Conservation (phyloP, 495 filamentous ascomycete species). For the Aspergillus campestris region DNA sequence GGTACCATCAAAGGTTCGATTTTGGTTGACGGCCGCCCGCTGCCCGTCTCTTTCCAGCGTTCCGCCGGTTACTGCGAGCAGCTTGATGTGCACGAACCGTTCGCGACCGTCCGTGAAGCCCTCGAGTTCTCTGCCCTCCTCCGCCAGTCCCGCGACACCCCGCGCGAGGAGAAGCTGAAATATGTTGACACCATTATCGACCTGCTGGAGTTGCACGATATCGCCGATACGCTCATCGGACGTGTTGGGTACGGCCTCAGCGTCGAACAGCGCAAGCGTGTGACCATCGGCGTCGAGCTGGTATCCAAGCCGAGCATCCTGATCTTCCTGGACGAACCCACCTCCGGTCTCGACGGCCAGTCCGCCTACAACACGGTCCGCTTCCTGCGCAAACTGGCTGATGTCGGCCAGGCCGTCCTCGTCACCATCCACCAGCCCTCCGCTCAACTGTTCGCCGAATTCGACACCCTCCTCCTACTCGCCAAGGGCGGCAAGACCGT, state of each 20-base stretch:
- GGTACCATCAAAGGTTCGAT: conserved; percentile 82
- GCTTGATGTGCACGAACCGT: conserved; percentile 51
- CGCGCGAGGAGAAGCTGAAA: conserved; percentile 47
- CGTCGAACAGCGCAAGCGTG: conserved; percentile 54
- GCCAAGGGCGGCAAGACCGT: conserved; percentile 61
- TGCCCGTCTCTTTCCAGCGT: conserved; percentile 77
- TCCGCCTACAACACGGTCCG: conserved; percentile 57
- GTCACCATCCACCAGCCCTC: conserved; percentile 77
- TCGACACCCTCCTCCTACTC: conserved; percentile 63
- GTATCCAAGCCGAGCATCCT: conserved; percentile 58
- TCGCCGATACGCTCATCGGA: conserved; percentile 48
- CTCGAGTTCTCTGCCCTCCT: conserved; percentile 51
- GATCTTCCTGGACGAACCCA: conserved; percentile 74
- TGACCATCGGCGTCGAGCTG: conserved; percentile 63
- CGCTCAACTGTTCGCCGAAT: conserved; percentile 62
- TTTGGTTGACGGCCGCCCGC: conserved; percentile 69
- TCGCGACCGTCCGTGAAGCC: conserved; percentile 55
- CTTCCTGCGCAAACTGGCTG: conserved; percentile 57
- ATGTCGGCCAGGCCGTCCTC: conserved; percentile 59
- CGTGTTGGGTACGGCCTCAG: conserved; percentile 43
- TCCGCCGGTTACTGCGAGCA: conserved; percentile 52
- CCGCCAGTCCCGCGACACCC: conserved; percentile 42
- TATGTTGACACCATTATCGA: conserved; percentile 53
- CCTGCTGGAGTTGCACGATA: conserved; percentile 49
- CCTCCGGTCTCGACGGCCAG: conserved; percentile 58